These are phyloP conservation scores for Fagus sylvatica DNA, from an alignment of 306 rosid genomes.

Conservation along the genomic window DNA sequence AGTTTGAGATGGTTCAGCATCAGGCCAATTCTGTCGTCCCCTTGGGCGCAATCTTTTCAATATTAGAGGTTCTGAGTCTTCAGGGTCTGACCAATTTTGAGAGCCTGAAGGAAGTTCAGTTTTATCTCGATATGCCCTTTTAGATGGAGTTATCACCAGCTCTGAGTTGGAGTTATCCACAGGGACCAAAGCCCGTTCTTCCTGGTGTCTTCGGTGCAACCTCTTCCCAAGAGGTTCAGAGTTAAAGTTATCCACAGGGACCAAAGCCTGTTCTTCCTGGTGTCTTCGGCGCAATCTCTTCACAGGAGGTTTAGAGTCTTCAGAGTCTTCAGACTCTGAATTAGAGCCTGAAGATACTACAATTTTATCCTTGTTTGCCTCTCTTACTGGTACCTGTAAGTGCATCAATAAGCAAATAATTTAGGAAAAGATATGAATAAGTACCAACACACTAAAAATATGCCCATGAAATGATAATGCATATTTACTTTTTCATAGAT, in stretches of 20 bases:
- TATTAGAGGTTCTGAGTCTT: neutral
- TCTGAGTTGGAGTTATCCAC: neutral
- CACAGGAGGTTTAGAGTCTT: neutral
- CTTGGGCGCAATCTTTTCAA: neutral
- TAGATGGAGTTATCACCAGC: neutral
- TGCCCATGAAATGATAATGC: too few relatives aligned
- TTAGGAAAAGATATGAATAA: neutral
- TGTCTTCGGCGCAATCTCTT: neutral
- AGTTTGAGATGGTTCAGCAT: neutral
- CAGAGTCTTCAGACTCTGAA: conserved; percentile 16
- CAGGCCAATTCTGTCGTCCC: neutral
- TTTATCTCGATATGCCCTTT: neutral
- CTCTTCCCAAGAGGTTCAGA: neutral
- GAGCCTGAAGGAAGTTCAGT: neutral
- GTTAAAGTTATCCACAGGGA: neutral
- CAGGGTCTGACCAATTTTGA: neutral
- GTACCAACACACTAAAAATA: neutral
- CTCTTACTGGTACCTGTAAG: neutral
- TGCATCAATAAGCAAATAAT: neutral
- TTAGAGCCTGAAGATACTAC: neutral
- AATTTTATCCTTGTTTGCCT: neutral
- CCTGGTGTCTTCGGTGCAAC: neutral
- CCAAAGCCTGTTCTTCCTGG: neutral
- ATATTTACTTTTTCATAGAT: too few relatives aligned
- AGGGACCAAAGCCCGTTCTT: neutral